Base-by-base conservation (phyloP, 768 basidiomycete genomes). In the Termitomyces sp. region DNA sequence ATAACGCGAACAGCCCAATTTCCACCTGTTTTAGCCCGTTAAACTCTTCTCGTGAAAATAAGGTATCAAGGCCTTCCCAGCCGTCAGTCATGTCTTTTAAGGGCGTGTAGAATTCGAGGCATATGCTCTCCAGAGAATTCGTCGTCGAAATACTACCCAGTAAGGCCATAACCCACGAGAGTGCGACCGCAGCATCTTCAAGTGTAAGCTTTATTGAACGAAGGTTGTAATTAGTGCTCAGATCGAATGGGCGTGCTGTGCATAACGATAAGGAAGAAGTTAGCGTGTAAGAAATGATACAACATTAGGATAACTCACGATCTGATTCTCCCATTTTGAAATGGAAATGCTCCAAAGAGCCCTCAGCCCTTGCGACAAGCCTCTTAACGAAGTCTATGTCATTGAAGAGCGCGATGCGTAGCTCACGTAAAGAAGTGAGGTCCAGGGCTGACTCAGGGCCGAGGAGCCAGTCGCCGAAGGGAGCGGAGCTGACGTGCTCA, bases 321-420 rank as follows among this genome's bases (percentile, higher is more conserved):
- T 70, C 65, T 70, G 72, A 76, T 48, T 66, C 62, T 5, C 73
- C 75, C 33, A 76, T 75, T 57, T 78, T 78, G 57, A 78, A 68
- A 60, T 77, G 75, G 43, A 78, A 70, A 58, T 73, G 71, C 61
- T 77, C 73, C 7, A 78, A 63, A 14, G 75, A 71, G 8, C 55
- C 52, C 14, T 74, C 75, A 14, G 73, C 67, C 1, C 66, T 64
- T 9, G 58, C 59, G 21, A 78, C 64, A 31, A 78, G 69, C 63
- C 66, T 70, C 35, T 73, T 68, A 42, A 76, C 66, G 26, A 70
- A 68, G 11, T 63, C 54, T 14, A 70, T 61, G 59, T 75, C 73
- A 43, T 68, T 68, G 56, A 73, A 76, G 56, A 76, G 73, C 1
- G 75, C 73, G 37, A 78, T 66, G 21, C 75, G 71, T 31, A 78